Evolutionary conservation across 2,329 filamentous ascomycete genomes (phyloP).

Genomic region (Triangularia setosa): DNA sequence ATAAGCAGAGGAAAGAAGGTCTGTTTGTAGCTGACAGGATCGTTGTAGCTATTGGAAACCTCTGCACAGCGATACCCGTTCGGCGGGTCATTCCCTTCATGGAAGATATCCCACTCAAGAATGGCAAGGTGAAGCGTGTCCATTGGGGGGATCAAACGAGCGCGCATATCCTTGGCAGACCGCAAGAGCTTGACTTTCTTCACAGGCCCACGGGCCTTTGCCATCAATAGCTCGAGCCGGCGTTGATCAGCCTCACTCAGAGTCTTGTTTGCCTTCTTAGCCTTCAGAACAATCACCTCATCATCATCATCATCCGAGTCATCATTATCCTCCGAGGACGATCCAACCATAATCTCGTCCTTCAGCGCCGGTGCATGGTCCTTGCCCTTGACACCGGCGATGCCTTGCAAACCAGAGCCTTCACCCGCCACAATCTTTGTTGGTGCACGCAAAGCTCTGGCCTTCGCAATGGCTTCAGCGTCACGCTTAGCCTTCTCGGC

Average conservation of each 20-base stretch:
- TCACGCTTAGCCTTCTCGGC: slow-evolving; percentile 72
- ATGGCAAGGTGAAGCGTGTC: slow-evolving; percentile 80
- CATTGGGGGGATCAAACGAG: slow-evolving; percentile 85
- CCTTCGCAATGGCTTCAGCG: slow-evolving; percentile 65
- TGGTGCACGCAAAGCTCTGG: slow-evolving; percentile 57
- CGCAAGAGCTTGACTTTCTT: slow-evolving; percentile 78
- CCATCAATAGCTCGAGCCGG: slow-evolving; percentile 46
- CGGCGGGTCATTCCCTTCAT: slow-evolving; percentile 80
- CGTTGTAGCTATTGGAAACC: slow-evolving; percentile 73
- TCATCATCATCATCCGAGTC: slow-evolving; percentile 60
- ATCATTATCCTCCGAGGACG: slow-evolving; percentile 67
- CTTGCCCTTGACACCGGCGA: slow-evolving; percentile 69
- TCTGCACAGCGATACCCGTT: slow-evolving; percentile 67
- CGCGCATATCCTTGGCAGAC: slow-evolving; percentile 89
- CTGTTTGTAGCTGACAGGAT: slow-evolving; percentile 74
- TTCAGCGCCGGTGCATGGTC: slow-evolving; percentile 66
- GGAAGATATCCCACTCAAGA: slow-evolving; percentile 92
- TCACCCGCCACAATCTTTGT: slow-evolving; percentile 61
- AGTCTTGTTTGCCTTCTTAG: slow-evolving; percentile 45
- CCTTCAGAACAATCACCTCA: slow-evolving; percentile 46
- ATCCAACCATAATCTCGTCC: slow-evolving; percentile 87
- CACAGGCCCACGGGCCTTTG: slow-evolving; percentile 65
- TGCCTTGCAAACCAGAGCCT: slow-evolving; percentile 70
- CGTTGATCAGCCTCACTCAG: slow-evolving; percentile 46
- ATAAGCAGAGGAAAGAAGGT: slow-evolving; percentile 89